These are phyloP conservation scores for Apiotrichum gracile DNA, from an alignment of 1,284 basidiomycete species.

Conservation along the genomic window DNA sequence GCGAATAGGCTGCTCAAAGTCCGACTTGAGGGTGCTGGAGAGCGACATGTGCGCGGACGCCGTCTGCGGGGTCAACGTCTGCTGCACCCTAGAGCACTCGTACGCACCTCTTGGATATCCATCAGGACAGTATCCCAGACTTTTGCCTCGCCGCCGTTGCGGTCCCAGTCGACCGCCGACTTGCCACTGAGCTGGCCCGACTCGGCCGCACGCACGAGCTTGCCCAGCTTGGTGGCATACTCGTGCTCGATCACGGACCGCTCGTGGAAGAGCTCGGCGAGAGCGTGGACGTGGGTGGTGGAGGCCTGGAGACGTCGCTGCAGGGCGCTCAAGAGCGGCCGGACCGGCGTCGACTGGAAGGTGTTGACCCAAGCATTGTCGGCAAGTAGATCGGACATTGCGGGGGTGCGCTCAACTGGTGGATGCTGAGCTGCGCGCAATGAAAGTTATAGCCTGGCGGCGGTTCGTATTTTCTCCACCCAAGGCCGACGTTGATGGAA, in stretches of 20 bases:
- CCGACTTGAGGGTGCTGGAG: constrained; percentile 28
- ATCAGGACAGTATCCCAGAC: constrained; percentile 38
- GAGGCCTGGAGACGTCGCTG: constrained; percentile 37
- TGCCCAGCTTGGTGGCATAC: constrained; percentile 51
- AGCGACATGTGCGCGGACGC: constrained; percentile 38
- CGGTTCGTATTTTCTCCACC: too few species aligned
- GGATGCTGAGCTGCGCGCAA: too few species aligned
- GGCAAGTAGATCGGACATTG: constrained; percentile 32
- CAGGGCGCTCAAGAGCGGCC: constrained; percentile 32
- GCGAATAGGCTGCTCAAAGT: constrained; percentile 39
- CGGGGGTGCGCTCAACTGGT: too few species aligned
- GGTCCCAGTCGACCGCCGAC: constrained; percentile 35
- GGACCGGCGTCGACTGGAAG: constrained; percentile 33
- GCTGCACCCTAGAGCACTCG: not conserved
- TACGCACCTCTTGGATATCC: constrained; percentile 44
- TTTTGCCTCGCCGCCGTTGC: constrained; percentile 31
- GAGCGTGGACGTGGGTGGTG: constrained; percentile 37
- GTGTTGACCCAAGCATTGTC: constrained; percentile 40
- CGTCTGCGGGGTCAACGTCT: constrained; percentile 23
- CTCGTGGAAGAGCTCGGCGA: constrained; percentile 51
- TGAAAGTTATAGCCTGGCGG: too few species aligned
- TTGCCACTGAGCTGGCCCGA: constrained; percentile 29
- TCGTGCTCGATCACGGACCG: constrained; percentile 49
- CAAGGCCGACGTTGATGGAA: too few species aligned
- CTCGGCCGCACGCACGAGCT: constrained; percentile 47